Evolutionary conservation across 805 yeast genomes (phyloP).

Genomic region (Pichia nanzhaoensis): DNA sequence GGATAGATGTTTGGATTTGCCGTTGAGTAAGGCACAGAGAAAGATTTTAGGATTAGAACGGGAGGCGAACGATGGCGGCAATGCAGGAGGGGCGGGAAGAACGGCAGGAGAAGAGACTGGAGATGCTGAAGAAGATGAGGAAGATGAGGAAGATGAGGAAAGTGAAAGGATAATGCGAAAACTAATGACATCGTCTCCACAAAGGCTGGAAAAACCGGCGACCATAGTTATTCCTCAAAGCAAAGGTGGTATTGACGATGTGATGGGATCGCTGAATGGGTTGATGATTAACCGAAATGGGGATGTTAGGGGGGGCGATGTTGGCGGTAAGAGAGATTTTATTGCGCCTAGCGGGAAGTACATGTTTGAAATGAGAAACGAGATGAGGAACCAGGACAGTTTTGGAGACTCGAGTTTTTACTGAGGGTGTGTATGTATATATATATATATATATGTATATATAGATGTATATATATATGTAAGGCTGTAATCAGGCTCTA

Average conservation of each 20-base stretch:
- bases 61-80: too few relatives aligned
- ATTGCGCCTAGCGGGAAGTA: constrained; percentile 8
- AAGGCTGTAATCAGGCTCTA: too few relatives aligned
- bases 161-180: constrained; percentile 3
- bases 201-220: constrained; percentile 4
- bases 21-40: constrained; percentile 41
- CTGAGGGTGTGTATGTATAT: too few relatives aligned
- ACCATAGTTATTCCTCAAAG: constrained; percentile 3
- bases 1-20: constrained; percentile 47
- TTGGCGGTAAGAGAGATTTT: background rate
- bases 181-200: background rate
- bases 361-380: constrained; percentile 3
- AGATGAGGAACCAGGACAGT: background rate
- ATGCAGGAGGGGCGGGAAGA: background rate
- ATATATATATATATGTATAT: too few relatives aligned
- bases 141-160: constrained; percentile 5
- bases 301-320: background rate
- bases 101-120: constrained; percentile 5
- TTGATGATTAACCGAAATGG: background rate
- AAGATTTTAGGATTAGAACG: constrained; percentile 37
- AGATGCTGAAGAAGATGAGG: constrained; percentile 7
- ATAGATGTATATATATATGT: too few relatives aligned
- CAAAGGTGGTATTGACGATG: constrained; percentile 3
- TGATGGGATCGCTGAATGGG: constrained; percentile 8
- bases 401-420: constrained; percentile 2